Percentiles rank a stretch among this genome's conserved stretches.
These are phyloP conservation scores for Kodamaea fungicola DNA, from an alignment of 1,139 yeast genomes.

Conservation along the genomic window DNA sequence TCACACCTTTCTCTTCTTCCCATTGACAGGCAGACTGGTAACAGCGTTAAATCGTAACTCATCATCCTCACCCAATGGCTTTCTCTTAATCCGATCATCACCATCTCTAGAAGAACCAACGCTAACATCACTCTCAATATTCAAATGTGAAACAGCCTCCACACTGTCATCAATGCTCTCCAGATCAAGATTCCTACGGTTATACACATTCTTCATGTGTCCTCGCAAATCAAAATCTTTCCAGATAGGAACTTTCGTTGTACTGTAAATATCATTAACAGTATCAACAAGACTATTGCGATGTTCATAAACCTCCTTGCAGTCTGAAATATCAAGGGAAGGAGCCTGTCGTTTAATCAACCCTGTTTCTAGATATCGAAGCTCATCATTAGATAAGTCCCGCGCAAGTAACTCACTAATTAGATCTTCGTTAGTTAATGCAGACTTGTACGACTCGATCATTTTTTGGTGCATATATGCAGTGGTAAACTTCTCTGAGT, in stretches of 20 bases:
- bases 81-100: background rate
- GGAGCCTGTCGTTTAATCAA: constrained; percentile 3
- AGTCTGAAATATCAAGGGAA: background rate
- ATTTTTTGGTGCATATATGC: constrained; percentile 7
- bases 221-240: constrained; percentile 5
- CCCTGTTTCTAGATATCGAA: background rate
- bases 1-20: too few species aligned
- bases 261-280: constrained; percentile 1
- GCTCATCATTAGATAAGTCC: constrained; percentile 1
- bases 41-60: too few species aligned
- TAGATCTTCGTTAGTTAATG: constrained; percentile 4
- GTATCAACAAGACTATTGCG: background rate
- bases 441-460: constrained; percentile 4
- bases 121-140: constrained; percentile 6
- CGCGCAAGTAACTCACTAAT: constrained; percentile 4
- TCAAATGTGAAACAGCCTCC: constrained; percentile 13
- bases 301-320: constrained; percentile 1
- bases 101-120: background rate
- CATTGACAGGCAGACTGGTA: too few species aligned
- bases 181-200: constrained; percentile 4
- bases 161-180: constrained; percentile 12
- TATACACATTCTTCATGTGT: constrained; percentile 1
- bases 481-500: constrained; percentile 2
- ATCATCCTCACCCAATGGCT: background rate
- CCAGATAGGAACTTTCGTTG: constrained; percentile 11